Conservation (phyloP, 2,329 filamentous ascomycete genomes). For the Aspergillus floridensis region DNA sequence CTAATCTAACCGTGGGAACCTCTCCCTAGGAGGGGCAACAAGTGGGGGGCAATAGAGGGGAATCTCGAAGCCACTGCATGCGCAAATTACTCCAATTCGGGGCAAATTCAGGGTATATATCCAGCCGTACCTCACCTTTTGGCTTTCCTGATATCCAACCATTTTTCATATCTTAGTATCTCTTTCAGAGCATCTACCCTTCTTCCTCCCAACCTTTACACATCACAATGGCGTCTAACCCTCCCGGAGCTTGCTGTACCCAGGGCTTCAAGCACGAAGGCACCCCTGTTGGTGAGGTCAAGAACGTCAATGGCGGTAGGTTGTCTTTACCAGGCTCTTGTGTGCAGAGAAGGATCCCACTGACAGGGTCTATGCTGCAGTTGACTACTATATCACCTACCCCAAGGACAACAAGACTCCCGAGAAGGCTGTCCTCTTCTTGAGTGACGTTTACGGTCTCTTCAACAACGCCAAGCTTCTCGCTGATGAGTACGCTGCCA, state of each 20-base stretch:
- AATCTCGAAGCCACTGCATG: not conserved
- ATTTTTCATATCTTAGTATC: not conserved
- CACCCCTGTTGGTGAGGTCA: constrained; percentile 47
- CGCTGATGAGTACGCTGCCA: constrained; percentile 71
- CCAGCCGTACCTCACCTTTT: not conserved
- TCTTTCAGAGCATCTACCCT: not conserved
- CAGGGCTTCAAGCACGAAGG: constrained; percentile 54
- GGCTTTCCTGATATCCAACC: not conserved
- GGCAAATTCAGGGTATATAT: not conserved
- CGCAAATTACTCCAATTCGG: not conserved
- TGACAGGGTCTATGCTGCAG: constrained; percentile 31
- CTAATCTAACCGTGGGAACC: not conserved
- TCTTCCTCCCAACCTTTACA: not conserved
- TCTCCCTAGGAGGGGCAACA: not conserved
- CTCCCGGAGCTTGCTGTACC: constrained; percentile 49
- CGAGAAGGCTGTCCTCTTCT: constrained; percentile 55
- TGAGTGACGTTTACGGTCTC: constrained; percentile 60
- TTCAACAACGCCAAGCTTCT: constrained; percentile 62
- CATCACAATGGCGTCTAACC: constrained; percentile 51
- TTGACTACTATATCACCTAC: constrained; percentile 56
- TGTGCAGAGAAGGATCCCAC: not conserved
- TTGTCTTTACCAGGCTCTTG: constrained; percentile 1
- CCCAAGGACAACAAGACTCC: constrained; percentile 51
- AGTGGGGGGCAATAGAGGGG: not conserved
- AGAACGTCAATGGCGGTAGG: constrained; percentile 48